phyloP scores from a whole-genome alignment of 352 stramenopile species.

The Phytophthora pseudosyringae region DNA sequence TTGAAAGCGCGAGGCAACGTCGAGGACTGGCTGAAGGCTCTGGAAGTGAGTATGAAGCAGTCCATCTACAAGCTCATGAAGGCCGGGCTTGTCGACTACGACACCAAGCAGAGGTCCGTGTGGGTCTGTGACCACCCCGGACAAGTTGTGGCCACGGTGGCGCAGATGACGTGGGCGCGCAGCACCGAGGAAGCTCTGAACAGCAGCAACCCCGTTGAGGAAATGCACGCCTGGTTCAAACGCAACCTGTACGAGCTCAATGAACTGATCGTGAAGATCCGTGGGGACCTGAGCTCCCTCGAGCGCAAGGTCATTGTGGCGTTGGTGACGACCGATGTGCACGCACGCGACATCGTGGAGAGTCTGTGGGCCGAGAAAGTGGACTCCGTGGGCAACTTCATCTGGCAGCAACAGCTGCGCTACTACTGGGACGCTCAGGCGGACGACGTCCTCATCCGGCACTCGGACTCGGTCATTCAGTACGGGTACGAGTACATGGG shows the following conservation, averaged over 20 bases:
- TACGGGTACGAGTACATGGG: constrained; percentile 98
- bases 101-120: constrained; percentile 76
- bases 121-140: constrained; percentile 92
- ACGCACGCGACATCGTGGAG: constrained; percentile 91
- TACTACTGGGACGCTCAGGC: constrained; percentile 94
- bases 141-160: constrained; percentile 93
- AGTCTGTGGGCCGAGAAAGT: constrained; percentile 73
- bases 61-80: constrained; percentile 95
- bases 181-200: constrained; percentile 88
- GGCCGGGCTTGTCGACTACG: constrained; percentile 90
- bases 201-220: constrained; percentile 38
- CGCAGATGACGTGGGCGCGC: constrained; percentile 94
- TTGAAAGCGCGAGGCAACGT: constrained; percentile 92
- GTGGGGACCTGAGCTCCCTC: constrained; percentile 86
- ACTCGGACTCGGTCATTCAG: constrained; percentile 87
- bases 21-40: constrained; percentile 88
- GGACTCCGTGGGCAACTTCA: constrained; percentile 87
- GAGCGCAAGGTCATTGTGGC: constrained; percentile 94
- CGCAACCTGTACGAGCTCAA: constrained; percentile 88
- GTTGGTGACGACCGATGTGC: constrained; percentile 93
- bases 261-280: constrained; percentile 93
- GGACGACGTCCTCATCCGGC: constrained; percentile 90
- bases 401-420: constrained; percentile 94
- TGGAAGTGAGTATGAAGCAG: constrained; percentile 92
- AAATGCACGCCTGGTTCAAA: constrained; percentile 76